phyloP scores from a whole-genome alignment of 495 filamentous ascomycete genomes.

The Penicillium pancosmium region DNA sequence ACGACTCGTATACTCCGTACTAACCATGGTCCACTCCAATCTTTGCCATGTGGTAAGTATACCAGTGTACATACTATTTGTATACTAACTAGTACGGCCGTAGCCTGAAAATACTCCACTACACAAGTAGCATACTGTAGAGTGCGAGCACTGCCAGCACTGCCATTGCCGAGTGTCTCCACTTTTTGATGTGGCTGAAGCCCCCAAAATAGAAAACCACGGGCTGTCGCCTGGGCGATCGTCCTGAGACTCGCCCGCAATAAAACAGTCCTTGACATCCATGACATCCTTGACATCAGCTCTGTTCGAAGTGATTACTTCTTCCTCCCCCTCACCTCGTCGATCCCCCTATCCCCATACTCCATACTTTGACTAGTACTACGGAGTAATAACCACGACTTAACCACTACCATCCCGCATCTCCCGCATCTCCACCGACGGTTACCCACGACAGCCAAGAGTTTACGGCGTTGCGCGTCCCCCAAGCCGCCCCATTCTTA shows the following conservation, averaged over 20 bases:
- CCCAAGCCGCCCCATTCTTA: constrained; percentile 4
- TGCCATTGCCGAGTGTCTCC: background rate
- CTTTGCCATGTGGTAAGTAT: too few species aligned
- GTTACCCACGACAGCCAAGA: constrained; percentile 11
- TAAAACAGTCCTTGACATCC: too few species aligned
- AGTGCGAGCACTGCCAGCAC: background rate
- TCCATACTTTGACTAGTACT: background rate
- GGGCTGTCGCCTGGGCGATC: constrained; percentile 37
- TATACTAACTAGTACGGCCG: too few species aligned
- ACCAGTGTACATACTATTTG: too few species aligned
- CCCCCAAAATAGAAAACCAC: constrained; percentile 31
- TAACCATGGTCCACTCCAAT: too few species aligned
- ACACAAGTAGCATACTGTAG: too few species aligned
- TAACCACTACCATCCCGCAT: background rate
- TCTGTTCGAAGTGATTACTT: background rate
- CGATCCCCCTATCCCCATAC: background rate
- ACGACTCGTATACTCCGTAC: too few species aligned
- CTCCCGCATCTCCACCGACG: background rate
- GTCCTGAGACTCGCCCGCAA: constrained; percentile 8
- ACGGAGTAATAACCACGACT: too few species aligned
- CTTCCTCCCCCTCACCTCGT: constrained; percentile 10
- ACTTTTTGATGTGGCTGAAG: constrained; percentile 26
- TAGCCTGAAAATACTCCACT: too few species aligned
- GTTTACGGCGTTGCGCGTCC: constrained; percentile 11
- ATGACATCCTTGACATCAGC: constrained; percentile 1